Conservation (phyloP, 2,329 filamentous ascomycete species). For the Hypoxylon sp. region DNA sequence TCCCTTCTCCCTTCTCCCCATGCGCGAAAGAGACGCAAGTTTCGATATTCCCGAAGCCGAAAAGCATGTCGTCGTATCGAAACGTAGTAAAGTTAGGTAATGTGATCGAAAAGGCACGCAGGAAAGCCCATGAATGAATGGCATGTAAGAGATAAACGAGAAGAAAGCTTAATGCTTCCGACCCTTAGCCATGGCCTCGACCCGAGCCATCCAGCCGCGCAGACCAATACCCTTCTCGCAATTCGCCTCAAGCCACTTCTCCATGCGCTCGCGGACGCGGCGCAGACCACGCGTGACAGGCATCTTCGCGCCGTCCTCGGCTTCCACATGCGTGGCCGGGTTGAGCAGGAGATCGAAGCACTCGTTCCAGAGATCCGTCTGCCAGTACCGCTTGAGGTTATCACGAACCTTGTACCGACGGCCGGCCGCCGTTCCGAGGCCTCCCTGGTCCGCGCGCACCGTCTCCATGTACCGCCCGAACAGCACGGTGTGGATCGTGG, state of each 20-base stretch:
- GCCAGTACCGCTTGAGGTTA: conserved; percentile 93
- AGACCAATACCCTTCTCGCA: conserved; percentile 82
- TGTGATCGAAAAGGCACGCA: too few relatives aligned
- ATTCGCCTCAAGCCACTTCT: conserved; percentile 80
- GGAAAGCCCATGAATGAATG: too few relatives aligned
- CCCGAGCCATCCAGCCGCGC: conserved; percentile 72
- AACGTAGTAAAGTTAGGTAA: too few relatives aligned
- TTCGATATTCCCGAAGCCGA: too few relatives aligned
- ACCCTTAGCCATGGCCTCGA: conserved; percentile 56
- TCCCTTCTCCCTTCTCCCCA: background rate
- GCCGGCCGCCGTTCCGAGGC: conserved; percentile 62
- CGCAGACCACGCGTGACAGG: conserved; percentile 78
- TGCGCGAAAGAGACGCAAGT: too few relatives aligned
- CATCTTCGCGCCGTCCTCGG: conserved; percentile 72
- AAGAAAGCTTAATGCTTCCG: conserved; percentile 25
- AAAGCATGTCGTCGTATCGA: too few relatives aligned
- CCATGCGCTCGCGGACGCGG: conserved; percentile 78
- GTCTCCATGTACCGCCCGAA: conserved; percentile 97
- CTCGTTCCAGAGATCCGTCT: conserved; percentile 86
- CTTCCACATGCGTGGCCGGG: conserved; percentile 71
- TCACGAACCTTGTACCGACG: conserved; percentile 84
- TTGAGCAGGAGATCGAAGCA: conserved; percentile 89
- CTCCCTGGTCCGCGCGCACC: conserved; percentile 61
- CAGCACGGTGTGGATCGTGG: conserved; percentile 85
- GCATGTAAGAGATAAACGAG: too few relatives aligned